phyloP scores from a whole-genome alignment of 2,329 filamentous ascomycete species.

The Fusarium agapanthi region DNA sequence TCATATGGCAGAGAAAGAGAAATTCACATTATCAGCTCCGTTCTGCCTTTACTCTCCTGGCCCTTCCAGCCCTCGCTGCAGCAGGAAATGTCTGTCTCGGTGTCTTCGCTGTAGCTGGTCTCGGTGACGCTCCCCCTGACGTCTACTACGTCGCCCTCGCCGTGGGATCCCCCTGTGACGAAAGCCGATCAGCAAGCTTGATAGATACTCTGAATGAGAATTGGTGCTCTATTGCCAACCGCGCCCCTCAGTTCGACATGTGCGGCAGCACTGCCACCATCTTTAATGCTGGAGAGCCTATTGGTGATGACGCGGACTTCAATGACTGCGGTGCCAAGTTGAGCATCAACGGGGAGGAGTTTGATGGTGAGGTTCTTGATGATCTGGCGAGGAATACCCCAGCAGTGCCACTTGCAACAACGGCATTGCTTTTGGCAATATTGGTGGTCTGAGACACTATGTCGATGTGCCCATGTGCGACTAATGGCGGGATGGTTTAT shows the following conservation, averaged over 20 bases:
- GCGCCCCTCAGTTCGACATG: neutral
- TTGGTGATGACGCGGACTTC: neutral
- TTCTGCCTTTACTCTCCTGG: rapidly evolving
- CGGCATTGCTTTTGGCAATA: neutral
- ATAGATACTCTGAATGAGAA: neutral
- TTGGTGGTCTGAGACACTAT: neutral
- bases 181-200: neutral
- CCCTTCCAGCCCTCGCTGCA: neutral
- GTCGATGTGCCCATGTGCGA: neutral
- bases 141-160: neutral
- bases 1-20: rapidly evolving
- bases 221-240: neutral
- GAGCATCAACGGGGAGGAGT: neutral
- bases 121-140: neutral
- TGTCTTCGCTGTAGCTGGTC: neutral
- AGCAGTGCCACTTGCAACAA: neutral
- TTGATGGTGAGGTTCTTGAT: neutral
- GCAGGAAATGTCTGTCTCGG: neutral
- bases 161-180: neutral
- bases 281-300: neutral
- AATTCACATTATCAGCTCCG: neutral
- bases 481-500: neutral
- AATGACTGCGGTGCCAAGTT: neutral
- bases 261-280: neutral
- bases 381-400: neutral